Evolutionary conservation across 2,329 filamentous ascomycete species (phyloP).

Genomic region (Achaetomium macrosporum): DNA sequence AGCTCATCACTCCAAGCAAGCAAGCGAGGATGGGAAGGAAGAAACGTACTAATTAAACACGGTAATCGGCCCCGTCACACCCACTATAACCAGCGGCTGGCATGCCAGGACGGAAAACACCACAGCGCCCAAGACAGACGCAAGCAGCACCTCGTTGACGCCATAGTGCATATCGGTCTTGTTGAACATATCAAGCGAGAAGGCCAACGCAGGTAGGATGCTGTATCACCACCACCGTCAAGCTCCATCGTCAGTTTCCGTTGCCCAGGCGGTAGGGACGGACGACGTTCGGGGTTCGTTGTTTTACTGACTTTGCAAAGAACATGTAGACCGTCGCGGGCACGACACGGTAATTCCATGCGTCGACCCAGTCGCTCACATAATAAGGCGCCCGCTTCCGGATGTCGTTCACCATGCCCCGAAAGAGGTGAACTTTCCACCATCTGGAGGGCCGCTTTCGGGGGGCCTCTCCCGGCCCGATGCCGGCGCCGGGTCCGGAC

Average conservation of each 20-base stretch:
- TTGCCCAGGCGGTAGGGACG: too few species aligned
- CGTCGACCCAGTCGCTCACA: slow-evolving; percentile 75
- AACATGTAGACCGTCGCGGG: slow-evolving; percentile 91
- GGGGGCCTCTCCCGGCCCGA: background rate
- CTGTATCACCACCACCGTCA: slow-evolving; percentile 36
- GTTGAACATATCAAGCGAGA: slow-evolving; percentile 89
- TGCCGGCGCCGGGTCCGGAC: background rate
- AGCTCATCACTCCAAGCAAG: background rate
- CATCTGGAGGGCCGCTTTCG: slow-evolving; percentile 36
- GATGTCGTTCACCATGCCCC: slow-evolving; percentile 74
- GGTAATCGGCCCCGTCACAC: slow-evolving; percentile 85
- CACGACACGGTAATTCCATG: slow-evolving; percentile 84
- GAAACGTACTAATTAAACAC: slow-evolving; percentile 74
- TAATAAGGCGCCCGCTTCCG: slow-evolving; percentile 71
- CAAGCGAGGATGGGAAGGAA: background rate
- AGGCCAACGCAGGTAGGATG: slow-evolving; percentile 80
- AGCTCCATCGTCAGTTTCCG: too few species aligned
- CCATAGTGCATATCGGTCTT: slow-evolving; percentile 81
- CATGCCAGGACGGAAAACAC: slow-evolving; percentile 76
- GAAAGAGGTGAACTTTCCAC: slow-evolving; percentile 72
- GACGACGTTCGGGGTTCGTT: too few species aligned
- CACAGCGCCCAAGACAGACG: slow-evolving; percentile 75
- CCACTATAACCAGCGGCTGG: slow-evolving; percentile 85
- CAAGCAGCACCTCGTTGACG: slow-evolving; percentile 84
- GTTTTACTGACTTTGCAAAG: slow-evolving; percentile 69